Conservation (phyloP, 176 grass and related monocot genomes). For the Hordeum vulgare region MorexV3_pseudomolecules_assembly NC_058521.1:595387740-595388239, state of each 20-base stretch:
- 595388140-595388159: slow-evolving; percentile 13
- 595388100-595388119: not conserved
- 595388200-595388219: slow-evolving; percentile 34
- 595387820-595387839: slow-evolving; percentile 51
- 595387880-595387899: slow-evolving; percentile 29
- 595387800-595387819: slow-evolving; percentile 21
- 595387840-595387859: slow-evolving; percentile 40
- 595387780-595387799: slow-evolving; percentile 3
- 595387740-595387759: not conserved
- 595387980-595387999: slow-evolving; percentile 63
- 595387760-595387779: not conserved
- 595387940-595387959: not conserved
- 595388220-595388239: slow-evolving; percentile 36
- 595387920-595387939: not conserved
- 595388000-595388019: slow-evolving; percentile 12
- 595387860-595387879: slow-evolving; percentile 44
- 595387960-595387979: not conserved
- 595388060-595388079: not conserved
- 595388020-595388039: not conserved
- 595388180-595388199: slow-evolving; percentile 16
- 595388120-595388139: slow-evolving; percentile 3
- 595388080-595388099: slow-evolving; percentile 7
- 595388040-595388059: not conserved
- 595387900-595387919: not conserved
- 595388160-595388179: slow-evolving; percentile 13